Percentiles rank a stretch among this genome's conserved stretches.
phyloP scores from a whole-genome alignment of 2,329 filamentous ascomycete genomes.

The Trichoderma sp. region DNA sequence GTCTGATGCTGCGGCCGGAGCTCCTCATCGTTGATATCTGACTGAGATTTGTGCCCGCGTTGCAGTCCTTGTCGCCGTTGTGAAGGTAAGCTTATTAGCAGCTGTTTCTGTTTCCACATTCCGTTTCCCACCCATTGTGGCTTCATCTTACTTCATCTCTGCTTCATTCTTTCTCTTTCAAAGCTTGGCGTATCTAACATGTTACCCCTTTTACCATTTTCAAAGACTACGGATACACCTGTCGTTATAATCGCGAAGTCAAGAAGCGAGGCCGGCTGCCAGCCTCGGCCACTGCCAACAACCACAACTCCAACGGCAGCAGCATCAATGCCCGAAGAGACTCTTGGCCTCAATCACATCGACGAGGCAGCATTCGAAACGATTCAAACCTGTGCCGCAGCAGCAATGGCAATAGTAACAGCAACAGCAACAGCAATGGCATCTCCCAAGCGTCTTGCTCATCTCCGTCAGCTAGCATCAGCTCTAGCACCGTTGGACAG shows the following conservation, averaged over 20 bases:
- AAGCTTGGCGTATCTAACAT: constrained; percentile 1
- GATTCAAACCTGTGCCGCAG: neutral
- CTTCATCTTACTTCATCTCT: neutral
- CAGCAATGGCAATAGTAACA: neutral
- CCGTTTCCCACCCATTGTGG: neutral
- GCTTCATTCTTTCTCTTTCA: neutral
- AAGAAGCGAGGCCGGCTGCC: constrained; percentile 39
- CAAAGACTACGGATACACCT: constrained; percentile 38
- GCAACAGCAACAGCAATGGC: neutral
- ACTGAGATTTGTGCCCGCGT: constrained; percentile 8
- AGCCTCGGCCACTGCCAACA: constrained; percentile 21
- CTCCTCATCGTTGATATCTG: neutral
- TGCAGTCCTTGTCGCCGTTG: constrained; percentile 35
- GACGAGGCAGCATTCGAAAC: constrained; percentile 10
- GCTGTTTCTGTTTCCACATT: neutral
- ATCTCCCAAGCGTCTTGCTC: constrained; percentile 1
- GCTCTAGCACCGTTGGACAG: constrained; percentile 8
- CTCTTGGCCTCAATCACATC: constrained; percentile 11
- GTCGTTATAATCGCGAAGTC: constrained; percentile 37
- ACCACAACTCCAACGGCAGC: neutral
- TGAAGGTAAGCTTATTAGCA: constrained; percentile 30
- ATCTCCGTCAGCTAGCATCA: constrained; percentile 14
- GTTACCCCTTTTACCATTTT: neutral
- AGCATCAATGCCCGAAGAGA: constrained; percentile 7
- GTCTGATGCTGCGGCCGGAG: constrained; percentile 18